A percentile compares a stretch with the other conserved stretches of the same genome.
These are phyloP conservation scores for Cordyceps farinosa DNA, from an alignment of 2,329 filamentous ascomycete species.

Conservation along the genomic window DNA sequence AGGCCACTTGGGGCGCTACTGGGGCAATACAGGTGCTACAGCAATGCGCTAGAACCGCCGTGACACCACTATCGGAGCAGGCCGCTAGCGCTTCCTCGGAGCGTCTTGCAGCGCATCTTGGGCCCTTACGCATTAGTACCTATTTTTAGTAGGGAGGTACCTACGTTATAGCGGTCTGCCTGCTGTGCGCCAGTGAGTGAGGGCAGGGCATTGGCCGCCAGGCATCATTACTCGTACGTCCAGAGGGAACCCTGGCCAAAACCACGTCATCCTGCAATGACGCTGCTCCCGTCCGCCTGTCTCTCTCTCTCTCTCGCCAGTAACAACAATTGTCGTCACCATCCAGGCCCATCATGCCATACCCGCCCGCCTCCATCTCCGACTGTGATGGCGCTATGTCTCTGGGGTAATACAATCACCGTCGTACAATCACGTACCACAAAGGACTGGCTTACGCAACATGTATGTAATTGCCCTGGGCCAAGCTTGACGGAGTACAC, in stretches of 20 bases:
- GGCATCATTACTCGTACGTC: slow-evolving; percentile 3
- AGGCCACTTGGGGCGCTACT: not conserved
- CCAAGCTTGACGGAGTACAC: not conserved
- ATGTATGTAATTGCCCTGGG: slow-evolving; percentile 8
- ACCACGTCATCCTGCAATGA: not conserved
- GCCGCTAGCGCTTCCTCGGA: too few relatives aligned
- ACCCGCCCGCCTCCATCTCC: not conserved
- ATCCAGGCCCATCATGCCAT: not conserved
- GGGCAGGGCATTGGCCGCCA: not conserved
- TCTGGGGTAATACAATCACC: slow-evolving; percentile 10
- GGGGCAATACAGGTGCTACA: not conserved
- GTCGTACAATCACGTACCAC: slow-evolving; percentile 12
- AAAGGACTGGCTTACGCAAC: not conserved
- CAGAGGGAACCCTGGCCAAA: not conserved
- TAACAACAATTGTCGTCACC: too few relatives aligned
- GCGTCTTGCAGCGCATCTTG: not conserved
- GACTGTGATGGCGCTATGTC: not conserved
- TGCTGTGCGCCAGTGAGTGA: not conserved
- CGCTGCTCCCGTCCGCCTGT: too few relatives aligned
- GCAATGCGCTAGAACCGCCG: not conserved
- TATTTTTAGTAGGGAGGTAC: too few relatives aligned
- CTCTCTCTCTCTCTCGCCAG: too few relatives aligned
- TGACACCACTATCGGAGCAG: not conserved
- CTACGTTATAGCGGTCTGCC: not conserved
- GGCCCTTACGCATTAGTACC: too few relatives aligned